phyloP scores from a whole-genome alignment of 768 basidiomycete species.

The Hydnomerulius pinastri region DNA sequence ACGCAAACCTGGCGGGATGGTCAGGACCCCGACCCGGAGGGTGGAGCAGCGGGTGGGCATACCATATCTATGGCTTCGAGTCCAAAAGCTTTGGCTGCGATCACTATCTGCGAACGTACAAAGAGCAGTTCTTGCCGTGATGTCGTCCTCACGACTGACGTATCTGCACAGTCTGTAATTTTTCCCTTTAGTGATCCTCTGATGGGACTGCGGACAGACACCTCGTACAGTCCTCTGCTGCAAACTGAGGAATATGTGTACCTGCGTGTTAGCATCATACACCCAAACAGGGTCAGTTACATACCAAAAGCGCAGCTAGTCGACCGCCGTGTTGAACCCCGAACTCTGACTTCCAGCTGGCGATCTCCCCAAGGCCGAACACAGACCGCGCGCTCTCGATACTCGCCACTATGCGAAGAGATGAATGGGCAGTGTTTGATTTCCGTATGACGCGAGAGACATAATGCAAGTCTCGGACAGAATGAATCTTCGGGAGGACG shows the following conservation, averaged over 20 bases:
- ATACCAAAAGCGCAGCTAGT: slow-evolving; percentile 62
- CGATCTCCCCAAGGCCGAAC: slow-evolving; percentile 69
- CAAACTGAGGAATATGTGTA: slow-evolving; percentile 60
- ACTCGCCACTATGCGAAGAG: slow-evolving; percentile 70
- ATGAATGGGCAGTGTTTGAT: slow-evolving; percentile 28
- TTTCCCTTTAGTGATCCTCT: too few species aligned
- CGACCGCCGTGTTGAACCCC: slow-evolving; percentile 48
- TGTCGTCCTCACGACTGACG: slow-evolving; percentile 74
- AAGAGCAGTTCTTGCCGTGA: slow-evolving; percentile 79
- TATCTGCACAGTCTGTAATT: slow-evolving; percentile 83
- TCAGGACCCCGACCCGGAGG: slow-evolving; percentile 2
- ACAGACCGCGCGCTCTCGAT: slow-evolving; percentile 82
- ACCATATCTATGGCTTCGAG: slow-evolving; percentile 93
- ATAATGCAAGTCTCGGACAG: slow-evolving; percentile 60
- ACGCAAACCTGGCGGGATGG: slow-evolving; percentile 67
- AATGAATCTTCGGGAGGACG: slow-evolving; percentile 86
- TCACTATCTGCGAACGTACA: slow-evolving; percentile 80
- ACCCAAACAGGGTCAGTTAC: background rate
- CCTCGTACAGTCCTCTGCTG: slow-evolving; percentile 85
- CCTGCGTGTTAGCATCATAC: background rate
- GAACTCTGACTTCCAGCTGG: slow-evolving; percentile 59
- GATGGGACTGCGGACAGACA: too few species aligned
- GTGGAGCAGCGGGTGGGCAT: slow-evolving; percentile 5
- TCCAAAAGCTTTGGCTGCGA: slow-evolving; percentile 80
- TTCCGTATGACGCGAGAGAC: slow-evolving; percentile 47